Evolutionary conservation across 176 grass and related monocot genomes (phyloP), one percentile per base, ranked within the genome.

Genomic region (Pontederia paniculata): DNA sequence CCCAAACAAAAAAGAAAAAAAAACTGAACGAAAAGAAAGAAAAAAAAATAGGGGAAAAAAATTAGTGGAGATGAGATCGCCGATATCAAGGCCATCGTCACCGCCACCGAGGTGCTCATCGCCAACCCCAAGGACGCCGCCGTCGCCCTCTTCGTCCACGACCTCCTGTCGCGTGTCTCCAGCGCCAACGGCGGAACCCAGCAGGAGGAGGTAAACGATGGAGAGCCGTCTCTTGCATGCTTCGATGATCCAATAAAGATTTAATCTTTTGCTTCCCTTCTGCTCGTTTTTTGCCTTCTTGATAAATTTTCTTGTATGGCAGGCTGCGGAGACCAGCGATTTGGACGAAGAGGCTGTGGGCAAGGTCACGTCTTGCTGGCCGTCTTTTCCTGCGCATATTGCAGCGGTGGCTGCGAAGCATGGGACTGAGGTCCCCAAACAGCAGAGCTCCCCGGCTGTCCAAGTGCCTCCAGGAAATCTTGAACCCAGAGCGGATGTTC

Each of bases 81-180:
- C 28, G 66, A 69, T 37, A 69, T 69, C 41, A 69, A 69, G 51
- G 52, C 66, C 66, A 69, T 69, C 66, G 56, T 69, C 41, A 69
- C 66, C 42, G 66, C 66, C 52, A 52, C 28, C 19, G 66, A 69
- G 66, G 66, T 69, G 42, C 66, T 69, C 42, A 18, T 69, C 41
- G 25, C 52, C 51, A 56, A 69, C 66, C 43, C 31, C 2, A 54
- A 43, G 50, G 66, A 57, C 6, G 41, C 66, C 17, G 11, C 41
- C 15, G 66, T 69, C 31, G 66, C 31, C 12, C 52, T 52, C 41
- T 69, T 69, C 42, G 66, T 69, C 13, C 60, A 48, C 44, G 60
- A 63, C 19, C 44, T 63, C 17, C 60, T 47, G 44, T 23, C 44
- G 20, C 60, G 60, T 12, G 60, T 63, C 20, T 46, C 19, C 42